These are phyloP conservation scores for Monosporascus ibericus DNA, from an alignment of 2,329 filamentous ascomycete species.

Conservation along the genomic window DNA sequence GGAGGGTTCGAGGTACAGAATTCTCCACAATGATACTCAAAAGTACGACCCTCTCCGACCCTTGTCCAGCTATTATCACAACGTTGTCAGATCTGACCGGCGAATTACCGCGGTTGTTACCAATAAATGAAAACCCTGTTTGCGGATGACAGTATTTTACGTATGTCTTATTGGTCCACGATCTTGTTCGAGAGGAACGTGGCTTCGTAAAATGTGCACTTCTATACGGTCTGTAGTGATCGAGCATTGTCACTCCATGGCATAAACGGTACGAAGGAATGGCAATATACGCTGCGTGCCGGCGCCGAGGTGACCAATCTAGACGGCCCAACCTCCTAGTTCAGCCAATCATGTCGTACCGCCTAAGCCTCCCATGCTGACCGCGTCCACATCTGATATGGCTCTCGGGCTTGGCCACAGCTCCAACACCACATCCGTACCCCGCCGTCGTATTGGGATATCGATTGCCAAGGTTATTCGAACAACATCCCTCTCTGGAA, in stretches of 20 bases:
- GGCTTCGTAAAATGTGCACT: constrained; percentile 1
- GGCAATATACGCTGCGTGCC: background rate
- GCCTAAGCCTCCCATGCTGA: background rate
- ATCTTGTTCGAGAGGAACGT: background rate
- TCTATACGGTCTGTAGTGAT: background rate
- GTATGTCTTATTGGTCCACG: constrained; percentile 2
- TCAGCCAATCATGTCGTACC: background rate
- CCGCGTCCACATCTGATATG: background rate
- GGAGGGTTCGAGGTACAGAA: background rate
- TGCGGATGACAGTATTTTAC: background rate
- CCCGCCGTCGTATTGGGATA: background rate
- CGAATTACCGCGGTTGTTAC: background rate
- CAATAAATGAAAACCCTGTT: background rate
- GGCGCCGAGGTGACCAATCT: background rate
- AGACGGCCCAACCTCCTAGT: background rate
- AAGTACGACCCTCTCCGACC: background rate
- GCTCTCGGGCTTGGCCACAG: background rate
- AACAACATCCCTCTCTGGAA: background rate
- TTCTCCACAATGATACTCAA: background rate
- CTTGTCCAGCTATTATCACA: background rate
- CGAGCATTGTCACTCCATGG: background rate
- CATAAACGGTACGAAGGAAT: background rate
- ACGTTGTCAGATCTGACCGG: background rate
- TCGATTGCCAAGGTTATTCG: background rate
- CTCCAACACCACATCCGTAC: background rate